Base-by-base conservation (phyloP, 1,284 basidiomycete genomes). In the Veloporphyrellus conicus region DNA sequence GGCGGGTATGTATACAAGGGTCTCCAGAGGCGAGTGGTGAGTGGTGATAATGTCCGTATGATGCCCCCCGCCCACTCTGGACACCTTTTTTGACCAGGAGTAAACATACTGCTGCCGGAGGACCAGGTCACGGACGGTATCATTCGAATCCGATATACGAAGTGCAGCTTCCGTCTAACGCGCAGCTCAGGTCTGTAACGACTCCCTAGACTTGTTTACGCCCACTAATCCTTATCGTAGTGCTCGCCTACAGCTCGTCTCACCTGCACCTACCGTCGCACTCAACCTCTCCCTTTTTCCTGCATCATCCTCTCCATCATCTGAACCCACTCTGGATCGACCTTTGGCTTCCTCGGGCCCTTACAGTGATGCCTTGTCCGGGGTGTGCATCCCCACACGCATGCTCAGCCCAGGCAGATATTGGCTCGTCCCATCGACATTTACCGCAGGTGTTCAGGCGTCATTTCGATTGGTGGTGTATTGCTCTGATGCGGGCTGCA, bases 1-100 rank as follows among this genome's bases (percentile, higher is more conserved):
- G 0, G 90, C 92, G 0, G 93, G 93, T 1, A 91, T 96, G 92
- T 95, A 86, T 62, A 71, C 70, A 27, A 84, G 89, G 52, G 64
- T 74, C 0, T 55, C 88, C 4, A 74, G 70, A 18, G 89, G 86
- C 1, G 66, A 71, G 41, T 95, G 92, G 92, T 88, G 57, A 49
- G 78, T 68, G 18, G 4, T 16, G 35, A 36, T 15, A 10, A 12
- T 10, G 10, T 43, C 14, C 12, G 14, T 15, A n/a, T 14, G 20
- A 20, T 44, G 36, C 16, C 25, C 7, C 3, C 11, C 23, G 29
- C 5, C 14, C 8, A 32, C 8, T 25, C 23, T 33, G 32, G n/a
- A n/a, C n/a, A 33, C 10, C 7, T 16, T 33, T 8, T 8, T 27
- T 49, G 49, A 36, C 9, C 47, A 86, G 87, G 82, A 71, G 72